phyloP scores from a whole-genome alignment of 1,284 basidiomycete genomes.

The Cerioporus squamosus region DNA sequence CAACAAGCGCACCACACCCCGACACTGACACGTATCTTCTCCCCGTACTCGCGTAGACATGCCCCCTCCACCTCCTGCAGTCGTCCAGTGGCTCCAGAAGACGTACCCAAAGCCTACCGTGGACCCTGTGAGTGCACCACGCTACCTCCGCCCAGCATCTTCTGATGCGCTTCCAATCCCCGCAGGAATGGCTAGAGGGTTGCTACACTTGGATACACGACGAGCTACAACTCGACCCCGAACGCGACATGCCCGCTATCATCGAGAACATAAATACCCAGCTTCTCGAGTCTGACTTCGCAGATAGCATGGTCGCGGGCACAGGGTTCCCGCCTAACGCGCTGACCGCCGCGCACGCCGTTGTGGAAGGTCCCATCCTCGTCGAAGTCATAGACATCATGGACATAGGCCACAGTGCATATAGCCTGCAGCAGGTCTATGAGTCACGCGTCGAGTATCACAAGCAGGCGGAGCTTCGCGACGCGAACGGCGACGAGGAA shows the following conservation, averaged over 20 bases:
- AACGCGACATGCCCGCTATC: conserved; percentile 50
- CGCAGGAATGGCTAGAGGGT: conserved; percentile 72
- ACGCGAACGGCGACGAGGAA: conserved; percentile 62
- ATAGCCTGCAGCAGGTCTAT: conserved; percentile 64
- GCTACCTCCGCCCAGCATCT: not conserved
- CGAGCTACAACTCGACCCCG: conserved; percentile 51
- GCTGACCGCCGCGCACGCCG: conserved; percentile 37
- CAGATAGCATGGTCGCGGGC: conserved; percentile 66
- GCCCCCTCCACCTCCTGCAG: conserved; percentile 33
- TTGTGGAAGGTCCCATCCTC: conserved; percentile 51
- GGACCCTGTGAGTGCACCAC: conserved; percentile 50
- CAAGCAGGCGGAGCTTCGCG: conserved; percentile 47
- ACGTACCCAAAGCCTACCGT: conserved; percentile 58
- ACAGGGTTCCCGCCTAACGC: conserved; percentile 66
- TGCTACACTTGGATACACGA: conserved; percentile 67
- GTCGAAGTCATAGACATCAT: conserved; percentile 76
- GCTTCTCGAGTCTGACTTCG: conserved; percentile 71
- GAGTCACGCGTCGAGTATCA: conserved; percentile 66
- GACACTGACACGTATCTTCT: not conserved
- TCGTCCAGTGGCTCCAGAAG: conserved; percentile 49
- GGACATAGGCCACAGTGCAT: conserved; percentile 76
- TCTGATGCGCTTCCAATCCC: not conserved
- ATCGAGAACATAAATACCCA: conserved; percentile 60
- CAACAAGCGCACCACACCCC: not conserved
- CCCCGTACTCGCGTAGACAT: conserved; percentile 1